phyloP scores from a whole-genome alignment of 257 asterid species.

The Gentiana macrophylla region DNA sequence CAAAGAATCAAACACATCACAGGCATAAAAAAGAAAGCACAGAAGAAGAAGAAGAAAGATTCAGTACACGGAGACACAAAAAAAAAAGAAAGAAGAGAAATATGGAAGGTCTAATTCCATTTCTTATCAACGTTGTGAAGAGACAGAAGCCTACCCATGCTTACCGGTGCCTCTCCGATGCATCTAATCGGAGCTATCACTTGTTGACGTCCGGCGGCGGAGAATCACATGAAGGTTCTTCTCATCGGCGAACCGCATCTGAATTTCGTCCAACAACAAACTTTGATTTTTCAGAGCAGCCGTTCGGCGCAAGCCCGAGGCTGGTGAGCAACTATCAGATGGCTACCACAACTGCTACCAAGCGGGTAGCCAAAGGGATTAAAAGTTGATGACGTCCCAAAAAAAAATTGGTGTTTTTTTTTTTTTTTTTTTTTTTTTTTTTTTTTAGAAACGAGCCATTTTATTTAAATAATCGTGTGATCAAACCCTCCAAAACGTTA shows the following conservation, averaged over 20 bases:
- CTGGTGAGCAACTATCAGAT: slow-evolving; percentile 13
- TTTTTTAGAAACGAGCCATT: too few relatives aligned
- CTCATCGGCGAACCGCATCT: slow-evolving; percentile 36
- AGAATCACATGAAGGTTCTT: slow-evolving; percentile 24
- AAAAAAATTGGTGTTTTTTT: not conserved
- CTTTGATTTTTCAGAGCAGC: slow-evolving; percentile 10
- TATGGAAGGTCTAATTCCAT: slow-evolving; percentile 74
- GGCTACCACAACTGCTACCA: slow-evolving; percentile 1
- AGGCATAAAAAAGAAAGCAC: too few relatives aligned
- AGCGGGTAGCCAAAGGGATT: not conserved
- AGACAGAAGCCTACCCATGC: slow-evolving; percentile 17
- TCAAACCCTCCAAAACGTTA: too few relatives aligned
- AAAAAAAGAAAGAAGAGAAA: not conserved
- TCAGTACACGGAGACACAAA: not conserved
- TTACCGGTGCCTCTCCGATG: slow-evolving; percentile 43
- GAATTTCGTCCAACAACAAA: slow-evolving; percentile 15
- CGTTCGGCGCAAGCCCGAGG: not conserved
- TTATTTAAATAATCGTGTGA: too few relatives aligned
- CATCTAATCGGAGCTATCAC: slow-evolving; percentile 58
- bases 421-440: too few relatives aligned
- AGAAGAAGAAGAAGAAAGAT: too few relatives aligned
- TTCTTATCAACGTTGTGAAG: slow-evolving; percentile 46
- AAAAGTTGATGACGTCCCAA: not conserved
- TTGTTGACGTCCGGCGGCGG: slow-evolving; percentile 18
- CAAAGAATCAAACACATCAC: too few relatives aligned